Evolutionary conservation across 495 filamentous ascomycete species (phyloP), one percentile per base, ranked within the genome.

Genomic region (Penicillium tannophilum): DNA sequence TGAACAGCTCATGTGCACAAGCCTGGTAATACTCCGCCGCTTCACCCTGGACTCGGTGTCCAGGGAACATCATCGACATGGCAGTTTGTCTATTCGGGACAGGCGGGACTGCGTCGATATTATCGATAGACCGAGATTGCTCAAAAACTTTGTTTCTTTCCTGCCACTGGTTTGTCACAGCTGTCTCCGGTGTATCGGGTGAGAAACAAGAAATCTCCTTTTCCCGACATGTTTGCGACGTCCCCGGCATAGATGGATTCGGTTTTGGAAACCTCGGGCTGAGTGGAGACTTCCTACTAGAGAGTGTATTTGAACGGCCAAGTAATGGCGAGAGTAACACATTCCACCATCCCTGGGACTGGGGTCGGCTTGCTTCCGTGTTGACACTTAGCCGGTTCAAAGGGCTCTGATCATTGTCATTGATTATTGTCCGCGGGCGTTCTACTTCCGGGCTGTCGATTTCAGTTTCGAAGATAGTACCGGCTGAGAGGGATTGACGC

Each of bases 281-380:
- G 4, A 65, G 47, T 4, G 70, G 69, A n/a, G 69, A 72, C 46
- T 59, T 71, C 10, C 64, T 79, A 19, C 78, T 73, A 42, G 52
- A 54, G 3, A 39, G 24, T 11, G 39, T 54, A 42, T 42, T 44
- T 11, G 52, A 54, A 36, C 52, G 52, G 17, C 52, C 52, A 8
- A 85, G 65, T 55, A 96, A 88, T 0, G 92, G 92, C 1, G 91
- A 92, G 2, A 87, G 87, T 43, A 96, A 82, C 58, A 88, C 82
- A 59, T 90, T 92, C 92, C 92, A 97, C 92, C 92, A 97, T 11
- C 91, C 91, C 36, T 84, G 81, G 4, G 90, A 91, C 36, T 82
- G 76, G 11, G 82, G 80, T 45, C 84, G 81, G 41, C 82, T 82
- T 6, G 73, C 65, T 41, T 82, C 70, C 11, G 77, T 81, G 44